phyloP scores from a whole-genome alignment of 345 rosid genomes.

The Gynandropsis gynandra region DNA sequence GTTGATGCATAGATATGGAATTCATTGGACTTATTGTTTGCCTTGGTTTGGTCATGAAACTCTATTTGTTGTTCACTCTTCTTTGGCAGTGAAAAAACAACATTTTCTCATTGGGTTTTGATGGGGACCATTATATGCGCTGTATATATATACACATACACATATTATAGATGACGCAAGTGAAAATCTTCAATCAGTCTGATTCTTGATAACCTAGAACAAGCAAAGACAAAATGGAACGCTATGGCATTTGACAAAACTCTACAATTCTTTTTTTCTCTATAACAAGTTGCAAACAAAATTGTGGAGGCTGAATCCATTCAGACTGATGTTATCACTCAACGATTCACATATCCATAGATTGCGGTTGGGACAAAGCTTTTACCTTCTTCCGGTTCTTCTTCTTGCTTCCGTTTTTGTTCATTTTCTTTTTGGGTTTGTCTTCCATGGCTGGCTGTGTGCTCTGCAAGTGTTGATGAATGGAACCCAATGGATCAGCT shows the following conservation, averaged over 20 bases:
- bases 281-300: not conserved
- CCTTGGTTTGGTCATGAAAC: too few species aligned
- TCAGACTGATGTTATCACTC: not conserved
- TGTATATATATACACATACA: too few species aligned
- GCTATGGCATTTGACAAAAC: not conserved
- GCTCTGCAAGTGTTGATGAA: constrained; percentile 59
- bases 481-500: constrained; percentile 65
- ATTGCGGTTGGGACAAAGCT: constrained; percentile 17
- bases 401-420: constrained; percentile 46
- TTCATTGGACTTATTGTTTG: not conserved
- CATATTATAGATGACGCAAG: too few species aligned
- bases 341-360: constrained; percentile 38
- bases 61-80: not conserved
- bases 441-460: constrained; percentile 55
- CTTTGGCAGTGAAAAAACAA: too few species aligned
- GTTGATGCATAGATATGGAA: not conserved
- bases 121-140: too few species aligned
- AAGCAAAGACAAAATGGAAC: too few species aligned
- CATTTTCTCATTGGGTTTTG: too few species aligned
- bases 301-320: not conserved
- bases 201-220: too few species aligned
- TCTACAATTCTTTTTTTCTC: not conserved
- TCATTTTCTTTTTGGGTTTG: constrained; percentile 46
- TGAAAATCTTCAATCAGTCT: too few species aligned
- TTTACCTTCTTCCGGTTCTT: constrained; percentile 34